These are phyloP conservation scores for Umbelopsis sp. DNA, from an alignment of 192 early-diverging fungal genomes.

Conservation along the genomic window DNA sequence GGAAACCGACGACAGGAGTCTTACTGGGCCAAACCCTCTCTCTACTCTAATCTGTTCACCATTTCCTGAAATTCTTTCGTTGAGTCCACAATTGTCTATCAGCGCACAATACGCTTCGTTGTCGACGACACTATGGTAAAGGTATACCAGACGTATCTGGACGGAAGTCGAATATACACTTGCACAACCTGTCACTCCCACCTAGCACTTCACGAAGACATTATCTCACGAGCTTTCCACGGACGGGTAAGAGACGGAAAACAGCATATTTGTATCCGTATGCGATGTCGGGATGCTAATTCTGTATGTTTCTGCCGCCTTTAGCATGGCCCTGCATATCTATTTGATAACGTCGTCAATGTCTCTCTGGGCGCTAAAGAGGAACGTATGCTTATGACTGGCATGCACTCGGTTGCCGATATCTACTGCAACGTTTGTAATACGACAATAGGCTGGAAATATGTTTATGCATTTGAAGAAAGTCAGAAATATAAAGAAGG, in stretches of 20 bases:
- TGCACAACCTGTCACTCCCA: slow-evolving; percentile 60
- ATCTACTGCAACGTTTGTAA: slow-evolving; percentile 55
- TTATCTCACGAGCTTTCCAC: slow-evolving; percentile 57
- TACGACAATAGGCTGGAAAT: slow-evolving; percentile 60
- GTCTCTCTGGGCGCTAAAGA: slow-evolving; percentile 54
- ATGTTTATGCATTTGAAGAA: slow-evolving; percentile 57
- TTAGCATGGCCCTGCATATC: slow-evolving; percentile 56
- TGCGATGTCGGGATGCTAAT: neutral
- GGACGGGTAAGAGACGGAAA: slow-evolving; percentile 20
- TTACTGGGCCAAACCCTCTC: neutral
- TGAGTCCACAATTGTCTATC: slow-evolving; percentile 17
- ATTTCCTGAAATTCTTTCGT: too few relatives aligned
- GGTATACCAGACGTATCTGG: slow-evolving; percentile 50
- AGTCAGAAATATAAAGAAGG: slow-evolving; percentile 63
- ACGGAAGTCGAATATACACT: slow-evolving; percentile 49
- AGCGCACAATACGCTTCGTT: slow-evolving; percentile 8
- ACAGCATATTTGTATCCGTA: neutral
- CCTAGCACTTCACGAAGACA: slow-evolving; percentile 54
- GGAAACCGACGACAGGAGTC: too few relatives aligned
- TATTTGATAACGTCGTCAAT: slow-evolving; percentile 57
- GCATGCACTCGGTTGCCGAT: slow-evolving; percentile 60
- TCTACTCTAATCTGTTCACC: too few relatives aligned
- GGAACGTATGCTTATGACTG: slow-evolving; percentile 60
- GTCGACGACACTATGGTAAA: slow-evolving; percentile 23
- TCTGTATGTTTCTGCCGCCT: neutral